Evolutionary conservation across 2,329 filamentous ascomycete genomes (phyloP).

Genomic region (Dryadomyces sulphureus): DNA sequence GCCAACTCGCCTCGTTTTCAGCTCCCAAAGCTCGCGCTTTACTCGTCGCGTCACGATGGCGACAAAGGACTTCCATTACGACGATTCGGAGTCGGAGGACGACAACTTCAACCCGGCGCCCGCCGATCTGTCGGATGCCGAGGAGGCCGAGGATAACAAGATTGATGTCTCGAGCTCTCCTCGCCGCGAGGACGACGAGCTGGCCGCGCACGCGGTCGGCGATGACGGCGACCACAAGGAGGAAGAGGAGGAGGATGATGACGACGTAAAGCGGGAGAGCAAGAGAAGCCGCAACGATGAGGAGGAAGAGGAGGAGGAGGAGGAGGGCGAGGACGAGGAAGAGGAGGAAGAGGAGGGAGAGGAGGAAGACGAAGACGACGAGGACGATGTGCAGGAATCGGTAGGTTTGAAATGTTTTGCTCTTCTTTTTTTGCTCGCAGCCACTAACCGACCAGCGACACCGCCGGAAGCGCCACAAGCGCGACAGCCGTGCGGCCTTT

Average conservation of each 20-base stretch:
- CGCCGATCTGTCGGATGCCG: conserved; percentile 58
- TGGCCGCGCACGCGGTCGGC: conserved; percentile 16
- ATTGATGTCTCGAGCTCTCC: conserved; percentile 9
- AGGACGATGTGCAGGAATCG: conserved; percentile 30
- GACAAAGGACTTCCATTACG: conserved; percentile 4
- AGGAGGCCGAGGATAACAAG: conserved; percentile 32
- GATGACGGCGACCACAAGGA: conserved; percentile 16
- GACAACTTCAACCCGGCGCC: conserved; percentile 79
- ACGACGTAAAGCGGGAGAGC: conserved; percentile 21
- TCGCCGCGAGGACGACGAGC: conserved; percentile 14
- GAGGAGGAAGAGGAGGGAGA: conserved; percentile 22
- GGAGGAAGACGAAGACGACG: conserved; percentile 22
- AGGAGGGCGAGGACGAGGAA: conserved; percentile 11
- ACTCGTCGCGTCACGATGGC: conserved; percentile 4
- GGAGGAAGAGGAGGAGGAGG: conserved; percentile 7
- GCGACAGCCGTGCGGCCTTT: conserved; percentile 64
- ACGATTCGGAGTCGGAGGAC: conserved; percentile 62
- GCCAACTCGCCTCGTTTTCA: neutral
- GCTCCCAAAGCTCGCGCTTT: neutral
- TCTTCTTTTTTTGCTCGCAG: neutral
- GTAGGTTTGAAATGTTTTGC: conserved; percentile 10
- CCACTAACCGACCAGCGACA: conserved; percentile 29
- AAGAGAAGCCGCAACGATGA: conserved; percentile 12
- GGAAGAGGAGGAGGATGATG: conserved; percentile 24
- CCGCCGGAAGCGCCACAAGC: conserved; percentile 65